Evolutionary conservation across 2,329 filamentous ascomycete species (phyloP).

Genomic region (Neospermospora avenae): DNA sequence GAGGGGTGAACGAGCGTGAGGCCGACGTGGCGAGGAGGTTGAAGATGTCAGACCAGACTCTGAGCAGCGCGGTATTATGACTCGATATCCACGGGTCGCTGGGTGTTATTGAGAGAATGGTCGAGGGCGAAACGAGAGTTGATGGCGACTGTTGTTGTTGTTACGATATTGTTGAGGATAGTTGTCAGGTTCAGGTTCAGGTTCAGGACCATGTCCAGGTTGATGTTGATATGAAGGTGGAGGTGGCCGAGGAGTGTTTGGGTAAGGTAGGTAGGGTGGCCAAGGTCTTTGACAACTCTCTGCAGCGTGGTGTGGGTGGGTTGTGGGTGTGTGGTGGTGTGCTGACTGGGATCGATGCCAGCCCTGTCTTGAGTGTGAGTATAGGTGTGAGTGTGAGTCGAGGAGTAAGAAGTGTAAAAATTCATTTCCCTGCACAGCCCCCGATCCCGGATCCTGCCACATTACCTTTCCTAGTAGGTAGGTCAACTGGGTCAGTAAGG

Average conservation of each 20-base stretch:
- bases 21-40: not conserved
- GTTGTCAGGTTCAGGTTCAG: not conserved
- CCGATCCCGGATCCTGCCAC: not conserved
- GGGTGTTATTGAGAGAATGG: not conserved
- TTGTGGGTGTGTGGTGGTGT: too few relatives aligned
- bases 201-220: too few relatives aligned
- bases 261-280: not conserved
- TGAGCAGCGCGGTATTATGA: not conserved
- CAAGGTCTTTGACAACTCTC: too few relatives aligned
- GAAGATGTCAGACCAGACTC: not conserved
- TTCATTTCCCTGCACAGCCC: constrained; percentile 3
- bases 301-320: too few relatives aligned
- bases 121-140: not conserved
- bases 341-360: not conserved
- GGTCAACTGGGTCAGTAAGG: too few relatives aligned
- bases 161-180: not conserved
- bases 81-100: not conserved
- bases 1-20: not conserved
- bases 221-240: too few relatives aligned
- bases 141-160: not conserved
- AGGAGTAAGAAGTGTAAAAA: not conserved
- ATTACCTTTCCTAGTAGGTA: too few relatives aligned
- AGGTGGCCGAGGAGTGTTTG: too few relatives aligned
- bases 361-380: too few relatives aligned
- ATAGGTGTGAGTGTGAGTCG: too few relatives aligned